A percentile compares a stretch with the other conserved stretches of the same genome.
These are phyloP conservation scores for Euphorbia lathyris DNA, from an alignment of 345 rosid species.

Conservation along the genomic window DNA sequence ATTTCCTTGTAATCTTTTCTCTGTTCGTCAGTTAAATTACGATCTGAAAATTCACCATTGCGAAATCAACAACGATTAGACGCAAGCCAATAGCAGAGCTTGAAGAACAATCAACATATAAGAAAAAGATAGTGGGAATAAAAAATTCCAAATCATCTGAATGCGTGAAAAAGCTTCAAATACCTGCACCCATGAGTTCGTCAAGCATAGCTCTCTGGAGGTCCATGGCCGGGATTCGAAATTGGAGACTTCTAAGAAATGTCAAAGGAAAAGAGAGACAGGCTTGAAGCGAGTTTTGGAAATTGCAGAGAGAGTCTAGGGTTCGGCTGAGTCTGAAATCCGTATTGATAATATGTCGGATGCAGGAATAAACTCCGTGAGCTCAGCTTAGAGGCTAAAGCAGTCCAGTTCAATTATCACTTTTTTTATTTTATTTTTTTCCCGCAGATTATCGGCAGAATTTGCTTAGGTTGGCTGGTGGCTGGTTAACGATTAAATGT, in stretches of 20 bases:
- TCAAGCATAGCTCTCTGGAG: slow-evolving; percentile 94
- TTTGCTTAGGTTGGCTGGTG: no score
- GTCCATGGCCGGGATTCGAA: slow-evolving; percentile 63
- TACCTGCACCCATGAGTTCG: slow-evolving; percentile 98
- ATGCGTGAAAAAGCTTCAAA: background rate
- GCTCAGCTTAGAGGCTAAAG: background rate
- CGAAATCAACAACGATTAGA: background rate
- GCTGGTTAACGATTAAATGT: no score
- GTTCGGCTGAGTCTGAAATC: background rate
- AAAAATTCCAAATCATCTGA: background rate
- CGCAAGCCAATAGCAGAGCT: background rate
- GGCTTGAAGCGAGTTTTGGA: no score
- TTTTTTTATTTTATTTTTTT: no score
- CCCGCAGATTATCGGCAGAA: background rate
- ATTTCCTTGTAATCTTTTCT: slow-evolving; percentile 77
- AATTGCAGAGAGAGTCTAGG: background rate
- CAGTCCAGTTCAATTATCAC: background rate
- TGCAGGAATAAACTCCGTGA: background rate
- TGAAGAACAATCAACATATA: background rate
- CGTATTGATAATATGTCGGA: background rate
- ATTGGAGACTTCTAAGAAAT: background rate
- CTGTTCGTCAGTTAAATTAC: slow-evolving; percentile 87
- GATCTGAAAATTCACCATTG: slow-evolving; percentile 43
- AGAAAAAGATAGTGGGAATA: background rate
- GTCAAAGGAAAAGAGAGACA: no score